Evolutionary conservation across 2,329 filamentous ascomycete species (phyloP).

Genomic region (Rhynchosporium agropyri): DNA sequence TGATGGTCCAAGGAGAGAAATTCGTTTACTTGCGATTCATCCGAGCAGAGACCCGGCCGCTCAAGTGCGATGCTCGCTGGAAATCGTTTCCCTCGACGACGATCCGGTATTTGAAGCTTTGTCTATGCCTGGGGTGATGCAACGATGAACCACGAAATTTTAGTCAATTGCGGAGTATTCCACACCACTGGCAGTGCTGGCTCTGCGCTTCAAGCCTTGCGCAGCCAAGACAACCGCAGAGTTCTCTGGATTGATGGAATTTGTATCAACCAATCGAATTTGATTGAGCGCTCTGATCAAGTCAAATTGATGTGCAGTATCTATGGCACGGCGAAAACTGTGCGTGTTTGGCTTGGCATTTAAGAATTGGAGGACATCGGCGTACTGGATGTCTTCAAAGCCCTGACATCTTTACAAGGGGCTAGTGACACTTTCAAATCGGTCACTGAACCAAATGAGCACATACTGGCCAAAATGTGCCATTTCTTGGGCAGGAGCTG

Average conservation of each 20-base stretch:
- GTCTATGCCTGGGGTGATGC: conserved; percentile 16
- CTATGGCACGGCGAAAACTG: not conserved
- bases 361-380: not conserved
- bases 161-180: not conserved
- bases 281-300: conserved; percentile 1
- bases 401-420: no score
- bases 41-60: no score
- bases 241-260: conserved; percentile 14
- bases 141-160: not conserved
- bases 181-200: not conserved
- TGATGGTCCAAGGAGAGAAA: no score
- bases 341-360: conserved; percentile 12
- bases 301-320: conserved; percentile 8
- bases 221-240: not conserved
- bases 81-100: no score
- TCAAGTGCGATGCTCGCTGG: not conserved
- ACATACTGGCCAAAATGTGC: no score
- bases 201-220: conserved; percentile 7
- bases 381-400: no score
- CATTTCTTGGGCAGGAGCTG: no score
- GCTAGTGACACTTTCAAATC: no score
- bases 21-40: no score
- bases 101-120: conserved; percentile 3
- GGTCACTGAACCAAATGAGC: no score
- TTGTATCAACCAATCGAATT: conserved; percentile 17